These are phyloP conservation scores for Rhodomyrtus tomentosa DNA, from an alignment of 345 rosid species.

Conservation along the genomic window DNA sequence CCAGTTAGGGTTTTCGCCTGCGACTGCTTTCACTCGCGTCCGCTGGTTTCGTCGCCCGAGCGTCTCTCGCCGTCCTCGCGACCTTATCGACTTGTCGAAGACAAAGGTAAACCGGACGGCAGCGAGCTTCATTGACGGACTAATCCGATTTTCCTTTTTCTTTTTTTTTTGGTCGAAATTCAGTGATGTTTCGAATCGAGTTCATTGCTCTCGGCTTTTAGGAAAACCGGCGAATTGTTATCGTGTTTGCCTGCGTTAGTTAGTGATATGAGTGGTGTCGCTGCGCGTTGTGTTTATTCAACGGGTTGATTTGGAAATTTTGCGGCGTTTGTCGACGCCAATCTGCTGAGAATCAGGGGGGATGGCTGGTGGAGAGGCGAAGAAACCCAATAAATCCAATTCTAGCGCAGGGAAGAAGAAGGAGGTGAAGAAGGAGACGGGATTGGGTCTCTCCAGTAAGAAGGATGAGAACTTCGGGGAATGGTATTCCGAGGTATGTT, in stretches of 20 bases:
- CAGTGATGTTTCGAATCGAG: background rate
- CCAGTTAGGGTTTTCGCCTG: background rate
- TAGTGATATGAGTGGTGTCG: background rate
- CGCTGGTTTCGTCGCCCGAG: background rate
- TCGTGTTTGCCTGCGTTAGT: background rate
- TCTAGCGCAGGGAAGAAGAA: slow-evolving; percentile 51
- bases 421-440: slow-evolving; percentile 94
- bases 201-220: background rate
- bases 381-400: background rate
- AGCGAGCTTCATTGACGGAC: background rate
- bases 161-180: background rate
- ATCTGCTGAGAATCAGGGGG: background rate
- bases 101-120: background rate
- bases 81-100: background rate
- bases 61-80: background rate
- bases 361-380: background rate
- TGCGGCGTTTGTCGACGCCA: background rate
- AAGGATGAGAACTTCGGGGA: slow-evolving; percentile 94
- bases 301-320: background rate
- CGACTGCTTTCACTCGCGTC: background rate
- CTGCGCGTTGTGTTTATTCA: background rate
- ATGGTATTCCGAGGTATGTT: slow-evolving; percentile 87
- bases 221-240: background rate
- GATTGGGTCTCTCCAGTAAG: slow-evolving; percentile 66
- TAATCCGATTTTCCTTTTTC: background rate